phyloP scores from a whole-genome alignment of 805 yeast species.

The Clavispora vitiphila region DNA sequence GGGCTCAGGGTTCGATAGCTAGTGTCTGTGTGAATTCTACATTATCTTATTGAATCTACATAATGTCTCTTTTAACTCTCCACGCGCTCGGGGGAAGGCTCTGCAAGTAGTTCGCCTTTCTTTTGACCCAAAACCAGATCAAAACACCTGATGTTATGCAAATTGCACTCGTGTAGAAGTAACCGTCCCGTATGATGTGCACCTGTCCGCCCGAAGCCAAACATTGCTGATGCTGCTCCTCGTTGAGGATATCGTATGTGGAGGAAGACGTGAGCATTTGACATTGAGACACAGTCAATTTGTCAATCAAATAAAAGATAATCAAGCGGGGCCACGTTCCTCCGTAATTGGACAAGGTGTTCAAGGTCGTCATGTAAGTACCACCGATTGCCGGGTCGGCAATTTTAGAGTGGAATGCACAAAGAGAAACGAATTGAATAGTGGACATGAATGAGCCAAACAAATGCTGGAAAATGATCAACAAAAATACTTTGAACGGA shows the following conservation, averaged over 20 bases:
- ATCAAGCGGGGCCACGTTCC: slow-evolving; percentile 97
- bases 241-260: slow-evolving; percentile 12
- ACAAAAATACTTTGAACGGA: slow-evolving; percentile 51
- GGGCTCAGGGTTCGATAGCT: neutral
- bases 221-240: slow-evolving; percentile 47
- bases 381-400: slow-evolving; percentile 97
- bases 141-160: slow-evolving; percentile 66
- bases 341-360: slow-evolving; percentile 88
- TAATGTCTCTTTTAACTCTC: slow-evolving; percentile 45
- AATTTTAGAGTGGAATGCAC: slow-evolving; percentile 91
- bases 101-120: slow-evolving; percentile 62
- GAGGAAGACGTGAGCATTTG: slow-evolving; percentile 14
- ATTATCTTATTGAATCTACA: neutral
- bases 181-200: slow-evolving; percentile 64
- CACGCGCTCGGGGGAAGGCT: slow-evolving; percentile 68
- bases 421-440: slow-evolving; percentile 88
- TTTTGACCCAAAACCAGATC: slow-evolving; percentile 64
- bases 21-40: too few species aligned
- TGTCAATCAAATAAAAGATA: slow-evolving; percentile 74
- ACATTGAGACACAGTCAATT: slow-evolving; percentile 66
- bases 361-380: slow-evolving; percentile 93
- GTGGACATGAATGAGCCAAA: slow-evolving; percentile 90
- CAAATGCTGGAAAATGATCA: slow-evolving; percentile 77
- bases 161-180: slow-evolving; percentile 67
- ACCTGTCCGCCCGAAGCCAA: slow-evolving; percentile 51